These are phyloP conservation scores for Aspergillus neoniger DNA, from an alignment of 2,329 filamentous ascomycete genomes.

Conservation along the genomic window DNA sequence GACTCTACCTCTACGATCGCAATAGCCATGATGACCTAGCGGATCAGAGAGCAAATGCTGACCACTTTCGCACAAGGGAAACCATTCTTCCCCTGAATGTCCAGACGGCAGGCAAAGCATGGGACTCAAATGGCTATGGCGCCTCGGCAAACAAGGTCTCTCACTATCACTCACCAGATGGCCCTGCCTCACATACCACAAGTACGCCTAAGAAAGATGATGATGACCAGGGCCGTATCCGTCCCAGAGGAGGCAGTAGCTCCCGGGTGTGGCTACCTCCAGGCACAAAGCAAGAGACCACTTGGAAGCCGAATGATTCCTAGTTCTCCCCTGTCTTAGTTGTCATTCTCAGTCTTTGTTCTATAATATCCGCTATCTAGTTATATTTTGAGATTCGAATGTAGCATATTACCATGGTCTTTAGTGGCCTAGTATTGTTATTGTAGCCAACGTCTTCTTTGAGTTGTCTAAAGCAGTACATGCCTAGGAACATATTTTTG, in stretches of 20 bases:
- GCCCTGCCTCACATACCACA: constrained; percentile 18
- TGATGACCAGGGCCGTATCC: constrained; percentile 47
- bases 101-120: constrained; percentile 37
- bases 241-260: constrained; percentile 43
- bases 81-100: constrained; percentile 67
- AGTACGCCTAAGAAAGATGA: constrained; percentile 45
- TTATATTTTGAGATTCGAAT: neutral
- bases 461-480: neutral
- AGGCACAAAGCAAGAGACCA: constrained; percentile 83
- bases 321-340: constrained; percentile 22
- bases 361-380: neutral
- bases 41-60: constrained; percentile 70
- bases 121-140: constrained; percentile 41
- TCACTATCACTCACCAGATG: constrained; percentile 24
- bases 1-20: constrained; percentile 92
- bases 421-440: neutral
- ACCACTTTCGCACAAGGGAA: constrained; percentile 64
- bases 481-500: neutral
- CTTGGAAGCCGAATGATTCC: constrained; percentile 64
- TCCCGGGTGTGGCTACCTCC: constrained; percentile 66
- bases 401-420: neutral
- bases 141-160: constrained; percentile 32
- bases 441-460: neutral
- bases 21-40: constrained; percentile 86
- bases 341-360: neutral